Evolutionary conservation across 768 basidiomycete genomes (phyloP).

Genomic region (Cyclocybe aegerita): DNA sequence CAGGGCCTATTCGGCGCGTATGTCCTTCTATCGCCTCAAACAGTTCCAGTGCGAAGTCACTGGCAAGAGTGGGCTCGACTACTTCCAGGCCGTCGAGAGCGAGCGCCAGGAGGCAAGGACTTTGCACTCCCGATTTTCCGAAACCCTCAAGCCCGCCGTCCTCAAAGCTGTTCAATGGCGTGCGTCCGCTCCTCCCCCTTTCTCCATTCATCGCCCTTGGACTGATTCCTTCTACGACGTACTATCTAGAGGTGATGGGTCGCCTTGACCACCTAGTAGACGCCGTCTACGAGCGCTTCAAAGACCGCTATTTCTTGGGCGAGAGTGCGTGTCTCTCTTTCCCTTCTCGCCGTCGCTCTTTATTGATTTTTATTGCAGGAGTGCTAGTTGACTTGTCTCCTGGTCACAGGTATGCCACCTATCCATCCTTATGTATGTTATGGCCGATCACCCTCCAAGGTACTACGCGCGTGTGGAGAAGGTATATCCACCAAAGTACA

Average conservation of each 20-base stretch:
- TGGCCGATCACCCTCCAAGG: constrained; percentile 37
- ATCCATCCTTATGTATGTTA: constrained; percentile 3
- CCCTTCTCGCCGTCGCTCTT: constrained; percentile 11
- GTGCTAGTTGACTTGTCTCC: constrained; percentile 78
- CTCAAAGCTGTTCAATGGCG: constrained; percentile 96
- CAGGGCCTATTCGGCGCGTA: constrained; percentile 83
- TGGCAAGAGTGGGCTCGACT: constrained; percentile 90
- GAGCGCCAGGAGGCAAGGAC: constrained; percentile 88
- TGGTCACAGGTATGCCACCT: constrained; percentile 71
- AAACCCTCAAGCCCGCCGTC: constrained; percentile 88
- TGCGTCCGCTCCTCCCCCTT: constrained; percentile 45
- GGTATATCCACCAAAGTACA: constrained; percentile 68
- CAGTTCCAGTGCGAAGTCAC: constrained; percentile 98
- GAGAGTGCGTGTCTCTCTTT: constrained; percentile 66
- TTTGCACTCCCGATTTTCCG: constrained; percentile 89
- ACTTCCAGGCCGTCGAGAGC: constrained; percentile 90
- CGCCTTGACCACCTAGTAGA: constrained; percentile 95
- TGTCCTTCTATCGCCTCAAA: constrained; percentile 92
- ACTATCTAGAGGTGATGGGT: constrained; percentile 85
- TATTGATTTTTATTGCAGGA: constrained; percentile 43
- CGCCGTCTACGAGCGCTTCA: constrained; percentile 93
- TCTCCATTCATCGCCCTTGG: constrained; percentile 13
- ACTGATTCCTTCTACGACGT: constrained; percentile 13
- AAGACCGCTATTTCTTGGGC: constrained; percentile 88
- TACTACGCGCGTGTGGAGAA: constrained; percentile 82